Base-by-base conservation (phyloP, 2,329 filamentous ascomycete species). In the Aspergillus latus region DNA sequence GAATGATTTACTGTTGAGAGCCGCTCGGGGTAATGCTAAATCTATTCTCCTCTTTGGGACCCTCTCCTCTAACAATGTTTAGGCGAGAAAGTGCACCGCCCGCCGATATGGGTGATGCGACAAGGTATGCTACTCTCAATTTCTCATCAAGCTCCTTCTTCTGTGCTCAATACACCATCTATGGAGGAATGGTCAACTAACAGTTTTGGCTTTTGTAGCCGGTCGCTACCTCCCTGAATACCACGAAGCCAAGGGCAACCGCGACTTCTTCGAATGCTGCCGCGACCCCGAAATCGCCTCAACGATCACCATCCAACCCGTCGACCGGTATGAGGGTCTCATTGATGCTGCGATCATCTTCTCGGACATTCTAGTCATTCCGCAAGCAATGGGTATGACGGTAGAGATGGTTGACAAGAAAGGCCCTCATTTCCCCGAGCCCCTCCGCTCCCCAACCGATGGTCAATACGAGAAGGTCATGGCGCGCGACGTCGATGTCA, bases 21-120 rank as follows among this genome's bases (percentile, higher is more conserved):
- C 93, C 66, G 94, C 94, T 64, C 85, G 89, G 83, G 94, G 92
- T 95, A 77, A 49, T 52, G 53, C 30, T 15, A 16, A 36, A 46
- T n/a, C 16, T 29, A n/a, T 21, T 34, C 16, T 34, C 15, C 11
- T 16, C 13, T 26, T 15, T 21, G 2, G 7, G 16, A 15, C 34
- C 2, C 15, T 16, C 16, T 4, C 45, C 36, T 40, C 56, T 64
- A 63, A 67, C 59, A 29, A 55, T 54, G 52, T 63, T 52, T 69
- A 95, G 92, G 93, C 73, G 84, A 97, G 77, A 87, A 87, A 73
- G 90, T 97, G 64, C 92, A 97, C 76, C 87, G 94, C 62, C 89
- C 94, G 59, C 94, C 94, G 56, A 90, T 95, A 81, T 99, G 94
- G 94, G 92, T 99, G 73, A 99, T 99, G 94, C 89, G 94, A 76